A percentile compares a stretch with the other conserved stretches of the same genome.
phyloP scores from a whole-genome alignment of 192 early-diverging fungal genomes.

The Cladochytrium replicatum region DNA sequence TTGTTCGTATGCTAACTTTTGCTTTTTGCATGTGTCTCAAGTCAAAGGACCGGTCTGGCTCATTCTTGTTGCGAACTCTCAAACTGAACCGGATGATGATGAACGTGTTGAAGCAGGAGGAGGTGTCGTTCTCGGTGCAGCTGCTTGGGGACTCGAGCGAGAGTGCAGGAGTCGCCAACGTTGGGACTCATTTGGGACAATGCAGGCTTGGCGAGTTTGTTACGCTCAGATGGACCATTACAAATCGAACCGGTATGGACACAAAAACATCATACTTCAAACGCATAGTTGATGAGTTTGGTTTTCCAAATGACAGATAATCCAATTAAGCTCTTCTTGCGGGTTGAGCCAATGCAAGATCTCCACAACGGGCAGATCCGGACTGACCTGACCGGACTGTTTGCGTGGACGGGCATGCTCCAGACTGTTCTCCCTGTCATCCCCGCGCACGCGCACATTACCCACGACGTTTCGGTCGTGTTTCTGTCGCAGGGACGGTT shows the following conservation, averaged over 20 bases:
- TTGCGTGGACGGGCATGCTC: not conserved
- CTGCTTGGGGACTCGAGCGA: not conserved
- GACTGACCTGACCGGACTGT: not conserved
- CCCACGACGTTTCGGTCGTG: not conserved
- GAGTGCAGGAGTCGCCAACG: not conserved
- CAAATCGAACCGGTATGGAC: not conserved
- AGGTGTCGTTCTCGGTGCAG: conserved; percentile 48
- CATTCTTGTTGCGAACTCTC: conserved; percentile 43
- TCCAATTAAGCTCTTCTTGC: not conserved
- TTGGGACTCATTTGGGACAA: not conserved
- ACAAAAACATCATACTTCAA: not conserved
- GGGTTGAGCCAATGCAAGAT: conserved; percentile 3
- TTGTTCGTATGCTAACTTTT: conserved; percentile 17
- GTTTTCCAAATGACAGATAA: not conserved
- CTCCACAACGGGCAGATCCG: conserved; percentile 2
- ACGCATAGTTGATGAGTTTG: not conserved
- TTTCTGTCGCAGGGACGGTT: not conserved
- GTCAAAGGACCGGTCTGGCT: conserved; percentile 40
- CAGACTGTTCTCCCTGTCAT: not conserved
- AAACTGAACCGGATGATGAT: conserved; percentile 44
- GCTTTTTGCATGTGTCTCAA: no score
- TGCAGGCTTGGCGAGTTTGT: not conserved
- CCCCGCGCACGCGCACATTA: not conserved
- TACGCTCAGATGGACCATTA: conserved; percentile 1
- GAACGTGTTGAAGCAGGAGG: conserved; percentile 47